Percentiles rank a stretch among this genome's conserved stretches.
phyloP scores from a whole-genome alignment of 1,284 basidiomycete species.

The Gymnopus androsaceus region DNA sequence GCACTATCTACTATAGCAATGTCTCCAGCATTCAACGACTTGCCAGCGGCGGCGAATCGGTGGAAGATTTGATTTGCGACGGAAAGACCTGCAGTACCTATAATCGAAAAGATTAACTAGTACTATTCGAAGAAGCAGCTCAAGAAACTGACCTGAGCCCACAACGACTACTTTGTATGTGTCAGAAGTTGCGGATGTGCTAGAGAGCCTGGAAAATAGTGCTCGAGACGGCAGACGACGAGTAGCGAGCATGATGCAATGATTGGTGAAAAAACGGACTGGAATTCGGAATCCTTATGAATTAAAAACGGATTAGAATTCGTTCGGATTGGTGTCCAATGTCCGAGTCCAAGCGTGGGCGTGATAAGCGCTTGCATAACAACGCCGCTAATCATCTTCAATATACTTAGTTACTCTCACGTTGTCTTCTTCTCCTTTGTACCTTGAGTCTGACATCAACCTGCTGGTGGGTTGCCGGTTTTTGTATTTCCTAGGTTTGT shows the following conservation, averaged over 20 bases:
- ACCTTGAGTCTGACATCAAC: conserved; percentile 16
- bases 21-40: conserved; percentile 70
- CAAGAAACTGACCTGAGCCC: conserved; percentile 54
- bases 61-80: conserved; percentile 83
- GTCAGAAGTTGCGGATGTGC: conserved; percentile 41
- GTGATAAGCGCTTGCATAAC: too few species aligned
- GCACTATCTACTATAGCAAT: conserved; percentile 83
- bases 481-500: conserved; percentile 13
- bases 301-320: too few species aligned
- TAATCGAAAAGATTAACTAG: conserved; percentile 10
- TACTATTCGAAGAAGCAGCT: conserved; percentile 5
- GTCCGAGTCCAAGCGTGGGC: too few species aligned
- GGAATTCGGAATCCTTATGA: too few species aligned
- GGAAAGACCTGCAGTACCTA: conserved; percentile 78
- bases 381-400: too few species aligned
- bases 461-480: conserved; percentile 24
- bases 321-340: too few species aligned
- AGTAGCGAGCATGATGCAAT: conserved; percentile 16
- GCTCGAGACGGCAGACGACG: conserved; percentile 5
- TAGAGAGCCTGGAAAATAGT: conserved; percentile 34
- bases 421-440: background rate
- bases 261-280: too few species aligned
- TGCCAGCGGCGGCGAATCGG: conserved; percentile 71
- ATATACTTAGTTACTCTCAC: background rate
- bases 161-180: conserved; percentile 60